Evolutionary conservation across 2,329 filamentous ascomycete species (phyloP), one percentile per base, ranked within the genome.

Genomic region (Lasiodiplodia sp.): DNA sequence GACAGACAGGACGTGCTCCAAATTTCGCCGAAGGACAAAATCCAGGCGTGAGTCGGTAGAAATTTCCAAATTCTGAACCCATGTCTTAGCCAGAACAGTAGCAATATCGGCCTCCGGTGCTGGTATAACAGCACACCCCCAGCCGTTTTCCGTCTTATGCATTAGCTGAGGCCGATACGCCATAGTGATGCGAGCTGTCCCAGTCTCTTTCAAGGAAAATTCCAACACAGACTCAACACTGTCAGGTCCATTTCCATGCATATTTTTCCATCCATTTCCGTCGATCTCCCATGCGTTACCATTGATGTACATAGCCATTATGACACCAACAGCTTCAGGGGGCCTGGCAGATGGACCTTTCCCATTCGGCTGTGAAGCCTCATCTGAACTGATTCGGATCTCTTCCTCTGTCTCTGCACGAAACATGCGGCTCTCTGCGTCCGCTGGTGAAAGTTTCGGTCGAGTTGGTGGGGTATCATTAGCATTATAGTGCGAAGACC

Each of bases 1-100:
- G 7, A 71, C 70, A 28, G 63, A 70, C 23, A 71, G 69, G n/a
- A 71, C 69, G 21, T 71, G 70, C 21, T 70, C 64, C n/a, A 71
- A 37, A 37, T 71, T 70, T 2, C 70, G 69, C 3, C 69, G 38
- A 3, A 69, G 16, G 6, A 53, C 28, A 31, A 70, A 71, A 34
- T 70, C 67, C 10, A 70, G 37, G 6, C 60, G 25, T 4, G 49
- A 18, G 31, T 52, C 12, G 4, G 44, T 10, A 3, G 64, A 69
- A 21, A 55, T 44, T 6, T 23, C 10, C 11, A 58, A 21, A 21
- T 40, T 47, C 40, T 21, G 49, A 34, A 51, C 25, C 18, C 7
- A n/a, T 18, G 23, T 31, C 10, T n/a, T 11, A 10, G 16, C 5
- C 6, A 40, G 7, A 12, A 34, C n/a, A 6, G 21, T 25, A n/a